A percentile compares a stretch with the other conserved stretches of the same genome.
Evolutionary conservation across 1,284 basidiomycete species (phyloP).

Genomic region (Sporisorium exsertum): DNA sequence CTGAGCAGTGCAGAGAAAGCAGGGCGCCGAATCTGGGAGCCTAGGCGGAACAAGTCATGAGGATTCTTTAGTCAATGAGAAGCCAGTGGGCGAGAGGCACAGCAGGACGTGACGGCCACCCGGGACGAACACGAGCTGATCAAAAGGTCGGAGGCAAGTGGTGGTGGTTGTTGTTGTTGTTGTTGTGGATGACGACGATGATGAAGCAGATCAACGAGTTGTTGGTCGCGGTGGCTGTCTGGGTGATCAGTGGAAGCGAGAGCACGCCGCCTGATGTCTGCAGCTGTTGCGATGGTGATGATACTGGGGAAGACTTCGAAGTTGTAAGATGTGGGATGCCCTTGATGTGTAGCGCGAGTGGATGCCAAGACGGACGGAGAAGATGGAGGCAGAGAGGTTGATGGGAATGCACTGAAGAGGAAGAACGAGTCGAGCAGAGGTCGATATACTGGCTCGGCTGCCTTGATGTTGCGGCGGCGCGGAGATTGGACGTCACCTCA

Average conservation of each 20-base stretch:
- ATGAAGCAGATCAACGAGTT: not conserved
- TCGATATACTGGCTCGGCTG: too few species aligned
- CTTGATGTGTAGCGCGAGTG: not conserved
- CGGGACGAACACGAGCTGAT: not conserved
- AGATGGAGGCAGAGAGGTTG: not conserved
- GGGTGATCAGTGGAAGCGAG: not conserved
- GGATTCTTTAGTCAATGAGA: not conserved
- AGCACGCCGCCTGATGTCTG: not conserved
- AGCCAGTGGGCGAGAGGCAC: not conserved
- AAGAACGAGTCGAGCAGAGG: too few species aligned
- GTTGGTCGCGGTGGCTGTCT: too few species aligned
- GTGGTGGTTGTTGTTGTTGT: too few species aligned
- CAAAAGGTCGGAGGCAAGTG: not conserved
- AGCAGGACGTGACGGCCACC: not conserved
- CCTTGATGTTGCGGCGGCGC: too few species aligned
- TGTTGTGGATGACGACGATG: constrained; percentile 1
- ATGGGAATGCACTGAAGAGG: not conserved
- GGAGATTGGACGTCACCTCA: not conserved
- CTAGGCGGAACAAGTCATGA: not conserved
- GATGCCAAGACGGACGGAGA: not conserved
- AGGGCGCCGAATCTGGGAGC: not conserved
- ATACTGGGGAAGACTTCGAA: not conserved
- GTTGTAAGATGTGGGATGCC: not conserved
- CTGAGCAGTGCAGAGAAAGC: not conserved
- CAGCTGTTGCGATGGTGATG: constrained; percentile 4